phyloP scores from a whole-genome alignment of 306 rosid species.

The Pueraria montana region DNA sequence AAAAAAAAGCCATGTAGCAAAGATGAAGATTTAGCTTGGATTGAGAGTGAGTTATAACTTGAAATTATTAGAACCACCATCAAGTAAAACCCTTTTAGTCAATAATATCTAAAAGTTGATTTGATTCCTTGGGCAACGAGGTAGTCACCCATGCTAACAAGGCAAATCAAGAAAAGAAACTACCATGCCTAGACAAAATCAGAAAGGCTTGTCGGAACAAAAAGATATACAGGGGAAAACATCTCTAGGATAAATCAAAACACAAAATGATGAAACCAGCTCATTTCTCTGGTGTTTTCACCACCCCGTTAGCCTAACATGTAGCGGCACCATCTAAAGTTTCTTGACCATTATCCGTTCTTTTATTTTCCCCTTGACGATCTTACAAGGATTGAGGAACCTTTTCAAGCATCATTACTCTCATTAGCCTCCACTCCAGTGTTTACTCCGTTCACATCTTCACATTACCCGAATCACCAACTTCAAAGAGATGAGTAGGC shows the following conservation, averaged over 20 bases:
- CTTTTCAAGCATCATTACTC: constrained; percentile 27
- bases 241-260: constrained; percentile 2
- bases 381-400: constrained; percentile 38
- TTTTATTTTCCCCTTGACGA: constrained; percentile 45
- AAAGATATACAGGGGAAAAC: constrained; percentile 15
- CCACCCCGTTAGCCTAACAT: constrained; percentile 49
- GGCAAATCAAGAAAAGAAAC: neutral
- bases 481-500: constrained; percentile 54
- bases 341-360: constrained; percentile 9
- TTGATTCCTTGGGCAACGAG: neutral
- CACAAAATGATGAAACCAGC: constrained; percentile 3
- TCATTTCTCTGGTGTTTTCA: constrained; percentile 42
- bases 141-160: neutral
- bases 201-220: constrained; percentile 12
- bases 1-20: neutral
- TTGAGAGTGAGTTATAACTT: neutral
- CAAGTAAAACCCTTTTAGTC: neutral
- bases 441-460: constrained; percentile 39
- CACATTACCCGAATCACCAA: constrained; percentile 41
- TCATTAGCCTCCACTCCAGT: constrained; percentile 44
- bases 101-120: neutral
- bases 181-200: neutral
- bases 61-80: neutral
- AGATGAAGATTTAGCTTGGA: neutral
- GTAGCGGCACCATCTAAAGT: constrained; percentile 13